Evolutionary conservation across 306 rosid species (phyloP), one percentile per base, ranked within the genome.

Genomic region (Rubus parviflorus): DNA sequence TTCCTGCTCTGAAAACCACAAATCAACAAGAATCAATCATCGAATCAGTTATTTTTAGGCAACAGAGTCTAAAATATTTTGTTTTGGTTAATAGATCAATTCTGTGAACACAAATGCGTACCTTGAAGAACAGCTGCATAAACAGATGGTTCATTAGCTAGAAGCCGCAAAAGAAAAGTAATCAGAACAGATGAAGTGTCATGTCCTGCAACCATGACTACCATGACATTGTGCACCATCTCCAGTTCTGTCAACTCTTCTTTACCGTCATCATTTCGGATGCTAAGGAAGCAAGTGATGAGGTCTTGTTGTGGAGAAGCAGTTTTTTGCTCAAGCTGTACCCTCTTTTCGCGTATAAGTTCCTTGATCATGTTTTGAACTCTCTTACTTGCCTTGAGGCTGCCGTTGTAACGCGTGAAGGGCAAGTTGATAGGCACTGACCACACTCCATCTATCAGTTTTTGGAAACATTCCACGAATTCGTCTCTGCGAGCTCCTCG

Each of bases 121-220:
- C 97, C 96, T 90, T 86, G 88, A 81, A 90, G 90, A 81, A 90
- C 82, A 23, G 81, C 79, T 61, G 83, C 94, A 82, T 57, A 80
- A 49, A 87, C 79, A 76, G 76, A 38, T 5, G 96, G 89, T 66
- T 91, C 87, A 35, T 74, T 90, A 61, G 87, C 86, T 13, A 94
- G 74, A 68, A 83, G 61, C 58, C 83, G 66, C 45, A 94, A 6
- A 6, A 88, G 76, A 72, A 94, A 92, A 63, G 97, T 88, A 38
- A 91, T 51, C 17, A 90, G 83, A 77, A 87, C 69, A 40, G 94
- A 37, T 15, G 94, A 84, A 54, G 98, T 90, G 60, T 94, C 98
- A 74, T 90, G 54, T 75, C 96, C 96, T 19, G 94, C 94, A 37
- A 86, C 81, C 96, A 94, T 88, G 82, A 90, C 84, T 80, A 89